Evolutionary conservation across 495 filamentous ascomycete species (phyloP).

Genomic region (Penicillium paxilli): DNA sequence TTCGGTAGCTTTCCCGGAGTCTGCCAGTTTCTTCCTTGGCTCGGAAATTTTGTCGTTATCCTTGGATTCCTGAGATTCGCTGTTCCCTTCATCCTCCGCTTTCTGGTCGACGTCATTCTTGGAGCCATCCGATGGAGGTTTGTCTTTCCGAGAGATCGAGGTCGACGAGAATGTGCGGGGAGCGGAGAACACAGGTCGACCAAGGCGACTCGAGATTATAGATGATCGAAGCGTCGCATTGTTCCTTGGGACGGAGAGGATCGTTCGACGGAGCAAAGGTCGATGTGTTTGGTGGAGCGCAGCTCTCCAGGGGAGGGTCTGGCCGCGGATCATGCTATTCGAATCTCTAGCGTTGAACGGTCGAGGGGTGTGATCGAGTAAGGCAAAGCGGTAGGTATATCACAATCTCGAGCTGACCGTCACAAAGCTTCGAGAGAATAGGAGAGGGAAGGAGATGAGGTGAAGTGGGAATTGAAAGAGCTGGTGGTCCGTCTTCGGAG

Average conservation of each 20-base stretch:
- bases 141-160: slow-evolving; percentile 43
- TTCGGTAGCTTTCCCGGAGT: slow-evolving; percentile 33
- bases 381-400: slow-evolving; percentile 7
- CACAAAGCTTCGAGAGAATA: slow-evolving; percentile 17
- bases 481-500: slow-evolving; percentile 22
- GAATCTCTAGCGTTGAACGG: slow-evolving; percentile 9
- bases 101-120: slow-evolving; percentile 37
- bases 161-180: slow-evolving; percentile 45
- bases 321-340: slow-evolving; percentile 55
- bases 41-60: slow-evolving; percentile 30
- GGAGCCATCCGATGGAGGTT: slow-evolving; percentile 39
- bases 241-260: slow-evolving; percentile 34
- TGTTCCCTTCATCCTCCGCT: slow-evolving; percentile 28
- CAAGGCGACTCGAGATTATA: slow-evolving; percentile 28
- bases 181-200: slow-evolving; percentile 29
- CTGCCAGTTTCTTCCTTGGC: slow-evolving; percentile 36
- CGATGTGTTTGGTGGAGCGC: slow-evolving; percentile 49
- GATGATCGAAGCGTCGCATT: slow-evolving; percentile 40
- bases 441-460: slow-evolving; percentile 6
- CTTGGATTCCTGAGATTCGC: slow-evolving; percentile 34
- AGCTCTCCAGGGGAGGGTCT: slow-evolving; percentile 57
- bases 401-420: slow-evolving; percentile 12
- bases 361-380: slow-evolving; percentile 2
- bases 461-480: slow-evolving; percentile 11
- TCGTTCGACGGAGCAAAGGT: slow-evolving; percentile 33